Base-by-base conservation (phyloP, 202 grass and related monocot species). In the Sporobolus alterniflorus region DNA sequence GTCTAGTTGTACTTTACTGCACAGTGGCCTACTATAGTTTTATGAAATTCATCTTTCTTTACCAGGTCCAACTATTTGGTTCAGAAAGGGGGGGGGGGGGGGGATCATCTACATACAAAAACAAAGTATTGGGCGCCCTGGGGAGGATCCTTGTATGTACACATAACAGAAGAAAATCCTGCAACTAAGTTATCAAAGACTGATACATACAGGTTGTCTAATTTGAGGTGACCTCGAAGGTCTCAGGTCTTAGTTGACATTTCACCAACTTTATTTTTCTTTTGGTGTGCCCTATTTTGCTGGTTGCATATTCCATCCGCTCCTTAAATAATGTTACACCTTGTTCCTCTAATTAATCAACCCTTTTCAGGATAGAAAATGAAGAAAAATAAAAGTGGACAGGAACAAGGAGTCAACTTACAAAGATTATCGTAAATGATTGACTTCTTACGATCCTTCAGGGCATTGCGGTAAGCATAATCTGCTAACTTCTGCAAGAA, bases 401-500 rank as follows among this genome's bases (percentile, higher is more conserved):
- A 79, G 48, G 29, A 85, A 70, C 10, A 48, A 77, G 79, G 51
- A 41, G 42, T 20, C 51, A 42, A 91, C 95, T 92, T 31, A 98
- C 95, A 87, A 43, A 98, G 81, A 79, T 94, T 81, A 29, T 91
- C 89, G 9, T 98, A 98, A 21, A 59, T 64, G 75, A 98, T 80
- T 52, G 75, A 92, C 71, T 93, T 97, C 67, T 97, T 97, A 13
- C 43, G 92, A 44, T 91, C 90, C 83, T 82, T 88, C 43, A 47
- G 21, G 47, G 76, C 85, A 88, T 86, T 93, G 28, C 40, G 24
- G 82, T 88, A 86, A 50, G 88, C 82, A 84, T 91, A 82, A 46
- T 82, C 80, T 2, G 84, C 90, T 91, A 98, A 89, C 77, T 60
- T 92, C 79, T 86, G 79, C 85, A 98, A 80, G 86, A 98, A 98